These are phyloP conservation scores for Voacanga thouarsii DNA, from an alignment of 257 asterid species.

Conservation along the genomic window DNA sequence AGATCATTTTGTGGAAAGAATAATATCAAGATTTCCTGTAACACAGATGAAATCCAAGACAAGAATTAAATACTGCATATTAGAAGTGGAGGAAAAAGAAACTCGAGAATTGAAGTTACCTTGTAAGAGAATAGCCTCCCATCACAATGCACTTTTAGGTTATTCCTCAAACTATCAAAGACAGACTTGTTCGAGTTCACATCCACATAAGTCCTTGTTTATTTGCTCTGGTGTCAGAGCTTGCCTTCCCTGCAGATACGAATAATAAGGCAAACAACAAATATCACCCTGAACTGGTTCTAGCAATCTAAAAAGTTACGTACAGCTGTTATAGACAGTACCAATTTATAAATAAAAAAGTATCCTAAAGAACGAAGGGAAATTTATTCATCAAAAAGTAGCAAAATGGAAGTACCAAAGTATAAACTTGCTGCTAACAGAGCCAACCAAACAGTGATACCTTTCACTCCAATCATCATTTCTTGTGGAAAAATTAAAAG, in stretches of 20 bases:
- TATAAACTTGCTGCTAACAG: background rate
- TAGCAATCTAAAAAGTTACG: background rate
- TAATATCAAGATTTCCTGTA: background rate
- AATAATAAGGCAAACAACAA: background rate
- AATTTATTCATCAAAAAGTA: background rate
- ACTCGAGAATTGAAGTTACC: background rate
- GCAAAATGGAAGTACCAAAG: background rate
- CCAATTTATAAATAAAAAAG: background rate
- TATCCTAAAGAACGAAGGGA: background rate
- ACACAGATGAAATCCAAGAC: background rate
- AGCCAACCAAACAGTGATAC: background rate
- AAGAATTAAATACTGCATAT: background rate
- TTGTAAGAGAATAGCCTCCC: slow-evolving; percentile 9
- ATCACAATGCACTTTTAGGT: slow-evolving; percentile 1
- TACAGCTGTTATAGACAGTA: background rate
- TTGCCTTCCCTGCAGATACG: background rate
- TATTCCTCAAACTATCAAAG: slow-evolving; percentile 6
- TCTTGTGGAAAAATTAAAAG: background rate
- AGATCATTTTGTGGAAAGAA: background rate
- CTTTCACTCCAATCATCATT: background rate
- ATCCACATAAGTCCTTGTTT: slow-evolving; percentile 9
- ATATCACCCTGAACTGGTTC: background rate
- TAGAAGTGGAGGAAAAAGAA: background rate
- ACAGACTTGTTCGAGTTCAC: slow-evolving; percentile 6
- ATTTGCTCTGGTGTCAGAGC: slow-evolving; percentile 13